Evolutionary conservation across 1,139 yeast species (phyloP).

Genomic region (Taphrina wiesneri): DNA sequence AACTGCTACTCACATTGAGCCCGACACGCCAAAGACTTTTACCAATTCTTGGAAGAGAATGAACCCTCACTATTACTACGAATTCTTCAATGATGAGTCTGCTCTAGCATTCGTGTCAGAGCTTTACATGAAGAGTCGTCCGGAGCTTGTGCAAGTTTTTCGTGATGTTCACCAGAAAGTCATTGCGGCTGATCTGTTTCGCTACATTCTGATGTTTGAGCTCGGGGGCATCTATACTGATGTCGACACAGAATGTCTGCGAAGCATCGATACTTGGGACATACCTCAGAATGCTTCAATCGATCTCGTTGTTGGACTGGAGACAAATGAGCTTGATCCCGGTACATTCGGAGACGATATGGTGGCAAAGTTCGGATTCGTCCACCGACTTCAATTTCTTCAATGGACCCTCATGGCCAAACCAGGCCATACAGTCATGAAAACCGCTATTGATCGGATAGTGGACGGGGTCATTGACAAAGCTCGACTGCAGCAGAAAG

Average conservation of each 20-base stretch:
- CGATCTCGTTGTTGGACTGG: slow-evolving; percentile 22
- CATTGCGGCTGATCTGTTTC: slow-evolving; percentile 83
- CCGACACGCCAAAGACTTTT: not conserved
- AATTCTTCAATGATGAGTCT: not conserved
- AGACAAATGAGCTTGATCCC: slow-evolving; percentile 10
- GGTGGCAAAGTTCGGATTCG: slow-evolving; percentile 65
- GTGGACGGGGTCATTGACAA: not conserved
- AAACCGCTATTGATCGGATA: slow-evolving; percentile 67
- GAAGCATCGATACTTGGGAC: slow-evolving; percentile 62
- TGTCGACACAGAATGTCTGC: slow-evolving; percentile 71
- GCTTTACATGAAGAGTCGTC: not conserved
- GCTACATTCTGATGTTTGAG: slow-evolving; percentile 79
- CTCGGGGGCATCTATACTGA: slow-evolving; percentile 92
- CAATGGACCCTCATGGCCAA: slow-evolving; percentile 80
- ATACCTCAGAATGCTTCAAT: slow-evolving; percentile 48
- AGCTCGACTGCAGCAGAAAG: slow-evolving; percentile 45
- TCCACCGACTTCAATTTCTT: slow-evolving; percentile 72
- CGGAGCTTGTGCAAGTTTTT: not conserved
- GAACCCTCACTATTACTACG: not conserved
- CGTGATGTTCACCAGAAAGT: slow-evolving; percentile 46
- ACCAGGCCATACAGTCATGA: slow-evolving; percentile 85
- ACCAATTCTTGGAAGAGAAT: not conserved
- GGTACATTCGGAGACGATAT: slow-evolving; percentile 45
- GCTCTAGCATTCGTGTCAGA: not conserved
- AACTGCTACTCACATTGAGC: not conserved